phyloP scores from a whole-genome alignment of 2,329 filamentous ascomycete genomes.

The Aspergillus quadricinctus region DNA sequence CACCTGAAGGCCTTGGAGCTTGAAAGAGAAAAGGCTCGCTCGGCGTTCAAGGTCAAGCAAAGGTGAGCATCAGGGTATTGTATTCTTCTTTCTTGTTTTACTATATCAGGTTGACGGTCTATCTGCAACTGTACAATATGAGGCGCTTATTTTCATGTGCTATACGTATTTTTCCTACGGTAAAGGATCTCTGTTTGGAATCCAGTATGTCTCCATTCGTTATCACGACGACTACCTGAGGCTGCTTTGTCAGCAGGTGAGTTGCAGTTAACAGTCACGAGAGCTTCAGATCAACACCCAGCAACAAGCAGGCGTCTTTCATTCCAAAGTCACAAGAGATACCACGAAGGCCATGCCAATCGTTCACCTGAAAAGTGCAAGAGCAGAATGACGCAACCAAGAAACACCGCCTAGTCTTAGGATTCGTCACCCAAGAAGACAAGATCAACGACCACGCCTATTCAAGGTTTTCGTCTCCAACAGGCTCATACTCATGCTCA shows the following conservation, averaged over 20 bases:
- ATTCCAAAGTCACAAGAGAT: background rate
- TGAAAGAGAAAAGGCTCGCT: conserved; percentile 21
- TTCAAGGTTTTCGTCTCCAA: background rate
- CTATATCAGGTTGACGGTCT: background rate
- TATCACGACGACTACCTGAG: background rate
- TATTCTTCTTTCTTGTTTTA: background rate
- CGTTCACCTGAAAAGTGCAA: background rate
- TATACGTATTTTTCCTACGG: background rate
- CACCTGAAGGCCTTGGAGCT: conserved; percentile 21
- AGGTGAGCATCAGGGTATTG: conserved; percentile 5
- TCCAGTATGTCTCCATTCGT: background rate
- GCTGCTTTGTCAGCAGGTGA: background rate
- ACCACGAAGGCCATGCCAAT: background rate
- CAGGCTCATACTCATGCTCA: background rate
- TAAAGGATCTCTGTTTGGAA: conserved; percentile 2
- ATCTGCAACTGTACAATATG: conserved; percentile 13
- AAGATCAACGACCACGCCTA: background rate
- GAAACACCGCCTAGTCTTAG: background rate
- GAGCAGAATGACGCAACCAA: background rate
- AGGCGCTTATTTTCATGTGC: conserved; percentile 5
- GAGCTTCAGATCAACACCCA: background rate
- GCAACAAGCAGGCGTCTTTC: background rate
- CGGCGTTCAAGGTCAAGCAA: conserved; percentile 12
- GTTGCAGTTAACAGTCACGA: background rate
- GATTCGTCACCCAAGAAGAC: background rate